Conservation (phyloP, 1,284 basidiomycete genomes). For the Ceratobasidium papillatum region DNA sequence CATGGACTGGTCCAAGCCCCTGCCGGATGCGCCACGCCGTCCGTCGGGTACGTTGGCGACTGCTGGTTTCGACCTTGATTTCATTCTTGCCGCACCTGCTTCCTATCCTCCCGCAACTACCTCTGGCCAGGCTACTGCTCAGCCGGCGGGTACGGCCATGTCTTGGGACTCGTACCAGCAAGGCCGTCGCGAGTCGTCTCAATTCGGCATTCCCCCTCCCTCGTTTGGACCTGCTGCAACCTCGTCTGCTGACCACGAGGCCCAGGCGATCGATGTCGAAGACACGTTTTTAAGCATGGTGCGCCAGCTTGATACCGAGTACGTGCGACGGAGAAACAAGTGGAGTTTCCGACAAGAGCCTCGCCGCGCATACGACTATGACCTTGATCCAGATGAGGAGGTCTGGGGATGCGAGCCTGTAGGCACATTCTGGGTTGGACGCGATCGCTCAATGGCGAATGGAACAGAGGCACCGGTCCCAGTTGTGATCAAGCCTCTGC, state of each 20-base stretch:
- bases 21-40: constrained; percentile 51
- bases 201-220: not conserved
- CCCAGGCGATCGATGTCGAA: constrained; percentile 50
- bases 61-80: constrained; percentile 57
- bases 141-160: constrained; percentile 36
- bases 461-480: constrained; percentile 7
- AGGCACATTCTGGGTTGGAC: constrained; percentile 39
- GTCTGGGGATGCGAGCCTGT: constrained; percentile 41
- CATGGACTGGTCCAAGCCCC: constrained; percentile 46
- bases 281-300: constrained; percentile 57
- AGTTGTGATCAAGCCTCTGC: constrained; percentile 33
- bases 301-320: constrained; percentile 56
- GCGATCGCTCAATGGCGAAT: constrained; percentile 13
- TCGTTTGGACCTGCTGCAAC: constrained; percentile 31
- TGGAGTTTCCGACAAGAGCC: constrained; percentile 53
- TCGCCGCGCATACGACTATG: constrained; percentile 36
- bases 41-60: constrained; percentile 49
- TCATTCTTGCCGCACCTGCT: constrained; percentile 54
- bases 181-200: not conserved
- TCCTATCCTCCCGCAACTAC: constrained; percentile 21
- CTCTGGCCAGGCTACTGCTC: constrained; percentile 31
- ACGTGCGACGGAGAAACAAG: constrained; percentile 54
- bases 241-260: constrained; percentile 43
- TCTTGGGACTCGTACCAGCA: constrained; percentile 42
- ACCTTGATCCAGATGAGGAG: constrained; percentile 38